These are phyloP conservation scores for Solanum sparsipilum DNA, from an alignment of 257 asterid genomes.

Conservation along the genomic window DNA sequence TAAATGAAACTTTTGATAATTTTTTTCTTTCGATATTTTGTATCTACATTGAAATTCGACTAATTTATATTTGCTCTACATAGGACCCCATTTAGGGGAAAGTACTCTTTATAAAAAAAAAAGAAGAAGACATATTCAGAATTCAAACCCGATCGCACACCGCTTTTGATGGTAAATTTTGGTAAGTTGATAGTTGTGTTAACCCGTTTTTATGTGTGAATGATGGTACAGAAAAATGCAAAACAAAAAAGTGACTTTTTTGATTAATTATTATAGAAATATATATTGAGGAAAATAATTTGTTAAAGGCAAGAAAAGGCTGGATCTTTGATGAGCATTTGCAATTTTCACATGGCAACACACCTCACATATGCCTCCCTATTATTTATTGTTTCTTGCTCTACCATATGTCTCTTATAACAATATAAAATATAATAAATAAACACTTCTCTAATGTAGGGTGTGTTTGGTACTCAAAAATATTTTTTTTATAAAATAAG, in stretches of 20 bases:
- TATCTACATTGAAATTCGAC: no score
- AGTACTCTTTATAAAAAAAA: background rate
- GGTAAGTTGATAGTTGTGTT: background rate
- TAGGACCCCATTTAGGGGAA: fast-evolving
- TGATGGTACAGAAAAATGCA: background rate
- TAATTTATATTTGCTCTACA: background rate
- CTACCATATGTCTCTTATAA: background rate
- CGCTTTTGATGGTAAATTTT: no score
- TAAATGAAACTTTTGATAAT: no score
- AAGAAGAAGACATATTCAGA: no score
- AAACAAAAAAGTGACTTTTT: background rate
- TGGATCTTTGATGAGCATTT: background rate
- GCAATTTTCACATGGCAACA: background rate
- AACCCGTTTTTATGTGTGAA: background rate
- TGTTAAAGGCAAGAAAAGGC: background rate
- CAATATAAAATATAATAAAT: background rate
- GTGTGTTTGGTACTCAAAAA: background rate
- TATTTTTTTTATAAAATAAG: fast-evolving
- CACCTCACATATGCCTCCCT: background rate
- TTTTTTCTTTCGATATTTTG: no score
- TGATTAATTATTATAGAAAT: background rate
- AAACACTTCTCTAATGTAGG: background rate
- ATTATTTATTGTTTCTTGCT: background rate
- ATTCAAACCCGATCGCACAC: fast-evolving
- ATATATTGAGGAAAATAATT: background rate